Evolutionary conservation across 768 basidiomycete genomes (phyloP).

Genomic region (Pseudohyphozyma bogoriensis): DNA sequence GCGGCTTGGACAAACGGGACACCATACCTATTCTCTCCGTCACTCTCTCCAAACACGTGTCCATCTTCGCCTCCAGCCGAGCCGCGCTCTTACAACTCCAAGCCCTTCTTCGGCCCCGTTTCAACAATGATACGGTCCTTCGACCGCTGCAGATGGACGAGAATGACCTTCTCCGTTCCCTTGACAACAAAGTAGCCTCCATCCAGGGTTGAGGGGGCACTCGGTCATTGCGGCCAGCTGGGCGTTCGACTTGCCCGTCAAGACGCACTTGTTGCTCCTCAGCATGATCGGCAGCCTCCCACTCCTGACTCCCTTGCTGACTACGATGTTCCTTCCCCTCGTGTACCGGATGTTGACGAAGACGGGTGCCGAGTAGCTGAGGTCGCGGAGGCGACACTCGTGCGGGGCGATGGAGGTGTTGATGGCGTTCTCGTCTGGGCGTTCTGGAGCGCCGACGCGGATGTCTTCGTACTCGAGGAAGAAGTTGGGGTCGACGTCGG

Average conservation of each 20-base stretch:
- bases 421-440: conserved; percentile 68
- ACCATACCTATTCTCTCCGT: too few species aligned
- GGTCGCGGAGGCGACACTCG: conserved; percentile 91
- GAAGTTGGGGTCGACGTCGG: conserved; percentile 86
- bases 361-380: conserved; percentile 86
- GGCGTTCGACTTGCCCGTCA: conserved; percentile 63
- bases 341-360: conserved; percentile 92
- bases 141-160: conserved; percentile 96
- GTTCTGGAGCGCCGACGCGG: conserved; percentile 79
- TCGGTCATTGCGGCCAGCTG: conserved; percentile 91
- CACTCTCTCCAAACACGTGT: too few species aligned
- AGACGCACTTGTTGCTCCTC: conserved; percentile 83
- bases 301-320: conserved; percentile 69
- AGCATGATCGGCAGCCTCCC: conserved; percentile 94
- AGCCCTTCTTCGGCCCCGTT: conserved; percentile 73
- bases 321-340: conserved; percentile 77
- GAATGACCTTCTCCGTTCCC: conserved; percentile 97
- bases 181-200: conserved; percentile 99
- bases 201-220: conserved; percentile 95
- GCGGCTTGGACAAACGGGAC: too few species aligned
- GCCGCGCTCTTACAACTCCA: too few species aligned
- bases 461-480: conserved; percentile 97
- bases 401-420: conserved; percentile 84
- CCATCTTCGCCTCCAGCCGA: too few species aligned
- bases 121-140: conserved; percentile 99